phyloP scores from a whole-genome alignment of 2,329 filamentous ascomycete genomes.

The Colletotrichum endophyticum region DNA sequence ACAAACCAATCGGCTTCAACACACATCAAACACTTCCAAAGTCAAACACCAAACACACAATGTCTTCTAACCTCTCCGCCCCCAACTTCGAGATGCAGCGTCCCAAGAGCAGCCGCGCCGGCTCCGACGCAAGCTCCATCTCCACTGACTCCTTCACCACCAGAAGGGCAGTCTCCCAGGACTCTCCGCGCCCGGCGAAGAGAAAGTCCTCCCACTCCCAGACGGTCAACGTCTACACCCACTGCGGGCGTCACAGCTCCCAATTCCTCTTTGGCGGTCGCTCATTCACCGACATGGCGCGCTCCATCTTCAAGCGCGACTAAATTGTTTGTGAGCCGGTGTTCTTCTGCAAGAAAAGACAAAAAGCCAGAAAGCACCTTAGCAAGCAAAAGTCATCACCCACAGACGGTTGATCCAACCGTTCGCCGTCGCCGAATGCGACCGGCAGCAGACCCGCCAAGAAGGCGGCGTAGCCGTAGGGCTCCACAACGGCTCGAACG shows the following conservation, averaged over 20 bases:
- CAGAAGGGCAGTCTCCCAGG: slow-evolving; percentile 13
- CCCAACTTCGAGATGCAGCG: slow-evolving; percentile 5
- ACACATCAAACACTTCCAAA: background rate
- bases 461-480: background rate
- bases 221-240: slow-evolving; percentile 56
- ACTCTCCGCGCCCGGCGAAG: slow-evolving; percentile 24
- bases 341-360: background rate
- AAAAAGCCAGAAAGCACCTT: background rate
- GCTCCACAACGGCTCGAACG: background rate
- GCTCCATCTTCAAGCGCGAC: slow-evolving; percentile 39
- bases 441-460: slow-evolving; percentile 7
- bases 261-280: slow-evolving; percentile 58
- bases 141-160: slow-evolving; percentile 23
- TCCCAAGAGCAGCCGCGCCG: slow-evolving; percentile 17
- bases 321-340: background rate
- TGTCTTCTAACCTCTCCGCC: slow-evolving; percentile 1
- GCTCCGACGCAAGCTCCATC: slow-evolving; percentile 11
- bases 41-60: background rate
- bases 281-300: slow-evolving; percentile 48
- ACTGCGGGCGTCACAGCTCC: slow-evolving; percentile 60
- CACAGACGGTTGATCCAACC: background rate
- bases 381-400: background rate
- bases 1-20: background rate
- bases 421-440: background rate
- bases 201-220: slow-evolving; percentile 37